Base-by-base conservation (phyloP, 1,284 basidiomycete genomes). In the Agroathelia rolfsii region DNA sequence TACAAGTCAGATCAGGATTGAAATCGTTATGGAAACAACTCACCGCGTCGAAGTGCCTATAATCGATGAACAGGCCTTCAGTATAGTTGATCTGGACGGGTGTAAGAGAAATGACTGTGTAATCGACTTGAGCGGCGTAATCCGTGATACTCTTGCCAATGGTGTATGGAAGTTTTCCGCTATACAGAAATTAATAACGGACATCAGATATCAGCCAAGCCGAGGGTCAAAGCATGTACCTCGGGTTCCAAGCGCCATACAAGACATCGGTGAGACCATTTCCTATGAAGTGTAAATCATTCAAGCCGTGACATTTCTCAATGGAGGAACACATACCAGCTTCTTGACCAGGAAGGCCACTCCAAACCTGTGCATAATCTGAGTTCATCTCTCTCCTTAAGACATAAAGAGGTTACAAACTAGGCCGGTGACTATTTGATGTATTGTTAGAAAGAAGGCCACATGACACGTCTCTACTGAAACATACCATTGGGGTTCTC, bases 321-420 rank as follows among this genome's bases (percentile, higher is more conserved):
- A 27, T 28, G n/a, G n/a, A n/a, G n/a, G n/a, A n/a, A n/a, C n/a
- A 37, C 51, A 20, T 21, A 62, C 62, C 81, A 15, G 75, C 72
- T 61, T 85, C 80, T 56, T 83, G 78, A 12, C 81, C 82, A n/a
- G 76, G 73, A 13, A 77, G 47, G 9, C 74, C 69, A 35, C 69
- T 66, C 67, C 65, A 69, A 6, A 71, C 61, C 61, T 63, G 25
- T 3, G n/a, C 2, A 14, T 31, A 30, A 26, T 19, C 24, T 3
- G 13, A 21, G 31, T 22, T 17, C 5, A n/a, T 10, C 7, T 15
- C 8, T 11, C 11, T 19, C 8, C 7, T 15, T 16, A 12, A 16
- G 4, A 30, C 11, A 13, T 11, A 24, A 17, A 12, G 17, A 15
- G 14, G 25, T n/a, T 6, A 50, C 59, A 38, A 44, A 67, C 66